These are phyloP conservation scores for Corchorus capsularis DNA, from an alignment of 345 rosid genomes.

Conservation along the genomic window DNA sequence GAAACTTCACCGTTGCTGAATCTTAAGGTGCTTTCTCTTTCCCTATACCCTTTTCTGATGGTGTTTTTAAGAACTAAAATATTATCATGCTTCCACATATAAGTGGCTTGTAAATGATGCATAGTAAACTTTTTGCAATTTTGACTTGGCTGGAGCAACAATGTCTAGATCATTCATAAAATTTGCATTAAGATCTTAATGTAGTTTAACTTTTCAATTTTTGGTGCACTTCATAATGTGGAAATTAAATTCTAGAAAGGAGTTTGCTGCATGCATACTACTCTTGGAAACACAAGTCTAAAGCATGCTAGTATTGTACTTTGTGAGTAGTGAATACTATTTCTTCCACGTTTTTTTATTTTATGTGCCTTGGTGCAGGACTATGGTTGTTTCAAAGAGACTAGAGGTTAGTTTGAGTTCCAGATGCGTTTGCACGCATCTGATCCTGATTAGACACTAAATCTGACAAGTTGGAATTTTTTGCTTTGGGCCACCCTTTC, in stretches of 20 bases:
- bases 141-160: not conserved
- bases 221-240: not conserved
- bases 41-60: slow-evolving; percentile 22
- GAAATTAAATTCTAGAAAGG: not conserved
- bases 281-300: not conserved
- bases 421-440: not conserved
- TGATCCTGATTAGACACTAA: not conserved
- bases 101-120: not conserved
- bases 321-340: not conserved
- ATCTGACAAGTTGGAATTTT: not conserved
- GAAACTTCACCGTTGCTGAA: slow-evolving; percentile 76
- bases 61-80: not conserved
- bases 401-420: not conserved
- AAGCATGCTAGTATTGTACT: not conserved
- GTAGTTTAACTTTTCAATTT: not conserved
- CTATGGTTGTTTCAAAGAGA: not conserved
- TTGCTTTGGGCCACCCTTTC: not conserved
- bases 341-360: not conserved
- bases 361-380: not conserved
- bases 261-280: not conserved
- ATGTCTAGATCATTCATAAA: not conserved
- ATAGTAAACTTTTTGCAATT: not conserved
- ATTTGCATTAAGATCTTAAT: not conserved
- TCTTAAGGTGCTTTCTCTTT: slow-evolving; percentile 54
- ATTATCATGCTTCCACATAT: not conserved